These are phyloP conservation scores for Hymenoscyphus fructigenus DNA, from an alignment of 2,329 filamentous ascomycete genomes.

Conservation along the genomic window DNA sequence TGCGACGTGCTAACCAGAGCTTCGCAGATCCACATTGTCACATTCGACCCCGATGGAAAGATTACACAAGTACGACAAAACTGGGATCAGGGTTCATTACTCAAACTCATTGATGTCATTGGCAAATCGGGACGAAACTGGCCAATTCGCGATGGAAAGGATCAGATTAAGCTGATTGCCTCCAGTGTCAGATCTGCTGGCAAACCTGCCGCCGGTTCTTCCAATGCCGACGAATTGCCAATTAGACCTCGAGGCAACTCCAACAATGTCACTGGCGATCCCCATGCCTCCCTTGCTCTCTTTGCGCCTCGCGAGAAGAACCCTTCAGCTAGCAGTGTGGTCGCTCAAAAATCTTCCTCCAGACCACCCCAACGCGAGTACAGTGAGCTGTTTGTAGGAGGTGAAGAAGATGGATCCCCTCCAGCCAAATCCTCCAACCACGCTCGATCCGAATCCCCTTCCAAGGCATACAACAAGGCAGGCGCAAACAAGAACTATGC, in stretches of 20 bases:
- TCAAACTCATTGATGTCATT: conserved; percentile 93
- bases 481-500: conserved; percentile 62
- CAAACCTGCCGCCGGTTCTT: conserved; percentile 30
- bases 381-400: conserved; percentile 67
- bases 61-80: conserved; percentile 85
- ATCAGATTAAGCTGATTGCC: conserved; percentile 77
- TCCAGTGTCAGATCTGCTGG: conserved; percentile 55
- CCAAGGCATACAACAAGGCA: conserved; percentile 46
- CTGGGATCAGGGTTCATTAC: conserved; percentile 92
- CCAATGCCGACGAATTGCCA: conserved; percentile 34
- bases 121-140: conserved; percentile 87
- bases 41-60: conserved; percentile 73
- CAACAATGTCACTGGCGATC: conserved; percentile 57
- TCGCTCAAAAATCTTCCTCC: conserved; percentile 64
- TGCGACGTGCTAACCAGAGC: conserved; percentile 17
- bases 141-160: conserved; percentile 86
- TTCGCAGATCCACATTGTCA: conserved; percentile 78
- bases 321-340: conserved; percentile 52
- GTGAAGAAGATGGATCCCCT: conserved; percentile 33
- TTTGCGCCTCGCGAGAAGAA: conserved; percentile 69
- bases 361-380: conserved; percentile 68
- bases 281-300: conserved; percentile 70
- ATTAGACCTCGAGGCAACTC: conserved; percentile 52
- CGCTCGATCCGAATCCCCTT: conserved; percentile 27
- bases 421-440: conserved; percentile 18